Evolutionary conservation across 352 stramenopile species (phyloP).

Genomic region (Phytophthora pisi): DNA sequence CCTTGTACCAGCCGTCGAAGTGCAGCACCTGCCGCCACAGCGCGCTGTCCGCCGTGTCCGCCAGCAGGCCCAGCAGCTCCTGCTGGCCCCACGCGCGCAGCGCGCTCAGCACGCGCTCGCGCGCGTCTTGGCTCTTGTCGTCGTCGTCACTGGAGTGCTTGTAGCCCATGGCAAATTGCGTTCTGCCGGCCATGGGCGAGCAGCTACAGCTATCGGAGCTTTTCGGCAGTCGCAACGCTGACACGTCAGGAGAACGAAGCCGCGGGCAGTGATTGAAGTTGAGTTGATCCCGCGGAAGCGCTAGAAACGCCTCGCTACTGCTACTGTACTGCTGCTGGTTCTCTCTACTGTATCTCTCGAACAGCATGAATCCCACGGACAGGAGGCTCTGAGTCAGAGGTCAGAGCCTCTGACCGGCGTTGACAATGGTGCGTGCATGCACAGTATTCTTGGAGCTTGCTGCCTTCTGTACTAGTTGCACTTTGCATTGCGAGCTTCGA

Average conservation of each 20-base stretch:
- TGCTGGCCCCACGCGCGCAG: slow-evolving; percentile 49
- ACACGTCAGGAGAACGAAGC: slow-evolving; percentile 17
- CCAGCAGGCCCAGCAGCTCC: slow-evolving; percentile 46
- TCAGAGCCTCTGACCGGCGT: too few species aligned
- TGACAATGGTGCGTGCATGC: too few species aligned
- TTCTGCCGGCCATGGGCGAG: slow-evolving; percentile 20
- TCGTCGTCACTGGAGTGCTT: slow-evolving; percentile 18
- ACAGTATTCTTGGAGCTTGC: too few species aligned
- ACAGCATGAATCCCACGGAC: neutral
- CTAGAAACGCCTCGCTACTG: slow-evolving; percentile 11
- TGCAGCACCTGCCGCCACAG: slow-evolving; percentile 57
- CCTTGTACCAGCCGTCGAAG: slow-evolving; percentile 73
- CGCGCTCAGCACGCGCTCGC: slow-evolving; percentile 29
- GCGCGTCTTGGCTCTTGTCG: slow-evolving; percentile 1
- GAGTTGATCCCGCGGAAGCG: slow-evolving; percentile 9
- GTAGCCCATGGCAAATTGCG: slow-evolving; percentile 35
- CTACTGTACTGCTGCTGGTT: too few species aligned
- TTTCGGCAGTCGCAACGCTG: slow-evolving; percentile 12
- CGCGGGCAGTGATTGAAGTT: slow-evolving; percentile 39
- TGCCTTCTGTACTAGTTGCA: neutral
- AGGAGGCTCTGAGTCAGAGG: neutral
- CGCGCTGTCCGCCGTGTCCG: slow-evolving; percentile 8
- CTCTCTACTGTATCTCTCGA: neutral
- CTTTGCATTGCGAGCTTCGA: neutral
- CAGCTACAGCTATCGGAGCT: neutral